Conservation (phyloP, 345 rosid genomes). For the Pistacia vera region DNA sequence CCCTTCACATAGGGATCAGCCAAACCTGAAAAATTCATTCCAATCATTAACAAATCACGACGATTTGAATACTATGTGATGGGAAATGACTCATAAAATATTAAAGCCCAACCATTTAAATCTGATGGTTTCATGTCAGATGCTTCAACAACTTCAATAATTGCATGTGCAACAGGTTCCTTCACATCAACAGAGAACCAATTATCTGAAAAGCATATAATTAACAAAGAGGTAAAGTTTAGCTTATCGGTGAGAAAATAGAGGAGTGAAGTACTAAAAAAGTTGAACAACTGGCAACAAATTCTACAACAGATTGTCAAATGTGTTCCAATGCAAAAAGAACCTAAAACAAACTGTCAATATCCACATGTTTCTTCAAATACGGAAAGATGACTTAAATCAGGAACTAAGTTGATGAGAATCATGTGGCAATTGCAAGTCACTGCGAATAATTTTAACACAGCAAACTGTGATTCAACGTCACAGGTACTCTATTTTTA, state of each 20-base stretch:
- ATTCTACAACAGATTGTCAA: not conserved
- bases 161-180: slow-evolving; percentile 70
- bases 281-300: not conserved
- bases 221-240: not conserved
- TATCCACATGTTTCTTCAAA: not conserved
- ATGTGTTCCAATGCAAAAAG: not conserved
- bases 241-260: not conserved
- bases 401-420: not conserved
- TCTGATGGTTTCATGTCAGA: slow-evolving; percentile 84
- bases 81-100: slow-evolving; percentile 4
- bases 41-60: not conserved
- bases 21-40: slow-evolving; percentile 59
- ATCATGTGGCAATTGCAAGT: not conserved
- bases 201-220: slow-evolving; percentile 48
- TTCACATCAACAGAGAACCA: slow-evolving; percentile 90
- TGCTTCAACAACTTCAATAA: slow-evolving; percentile 86
- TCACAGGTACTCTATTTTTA: not conserved
- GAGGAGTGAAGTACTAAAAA: not conserved
- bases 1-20: slow-evolving; percentile 98
- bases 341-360: not conserved
- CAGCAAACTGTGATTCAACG: not conserved
- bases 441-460: not conserved
- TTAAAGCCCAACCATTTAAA: slow-evolving; percentile 62
- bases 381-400: not conserved
- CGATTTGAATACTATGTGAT: not conserved